Evolutionary conservation across 116 monocot species (phyloP), one percentile per base, ranked within the genome.

Genomic region (Papilionanthe hybrid): DNA sequence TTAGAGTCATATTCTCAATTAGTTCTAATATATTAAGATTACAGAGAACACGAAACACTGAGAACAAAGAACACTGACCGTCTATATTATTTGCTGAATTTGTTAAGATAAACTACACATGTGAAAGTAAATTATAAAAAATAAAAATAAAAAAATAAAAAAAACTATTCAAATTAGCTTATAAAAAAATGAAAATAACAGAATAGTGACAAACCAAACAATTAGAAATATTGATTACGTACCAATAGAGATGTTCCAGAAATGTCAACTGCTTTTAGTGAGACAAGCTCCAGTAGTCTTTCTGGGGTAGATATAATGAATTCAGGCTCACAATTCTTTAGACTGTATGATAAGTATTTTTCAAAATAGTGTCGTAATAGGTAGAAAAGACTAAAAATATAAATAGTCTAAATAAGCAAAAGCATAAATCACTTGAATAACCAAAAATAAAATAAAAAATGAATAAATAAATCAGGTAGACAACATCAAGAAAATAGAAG

Each of bases 271-370:
- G 99, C 93, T 55, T 56, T 81, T 20, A 87, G 29, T 12, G 87
- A 82, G 72, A 93, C 76, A 85, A 99, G 93, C 43, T 95, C 90
- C 55, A 91, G 88, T 72, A 99, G 90, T 84, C 99, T 85, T 20
- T 89, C 90, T 18, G 98, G 93, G 47, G 99, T 95, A 11, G 93
- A 87, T 53, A 99, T 66, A 72, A 99, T 73, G 63, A 99, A 99
- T 80, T 95, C 99, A 17, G 95, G 95, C 53, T 93, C 99, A 80
- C 93, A 93, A 73, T 81, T 91, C 85, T 90, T 99, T 66, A 99
- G 79, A 60, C 95, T 99, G 89, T 66, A 50, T 47, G 1, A 44
- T 73, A 44, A 19, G 10, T 37, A 17, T 13, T 69, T 65, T 73
- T 73, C 23, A 20, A 65, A 49, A 76, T 80, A 60, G 55, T 44